Evolutionary conservation across 805 yeast species (phyloP).

Genomic region (Ogataea corticis): DNA sequence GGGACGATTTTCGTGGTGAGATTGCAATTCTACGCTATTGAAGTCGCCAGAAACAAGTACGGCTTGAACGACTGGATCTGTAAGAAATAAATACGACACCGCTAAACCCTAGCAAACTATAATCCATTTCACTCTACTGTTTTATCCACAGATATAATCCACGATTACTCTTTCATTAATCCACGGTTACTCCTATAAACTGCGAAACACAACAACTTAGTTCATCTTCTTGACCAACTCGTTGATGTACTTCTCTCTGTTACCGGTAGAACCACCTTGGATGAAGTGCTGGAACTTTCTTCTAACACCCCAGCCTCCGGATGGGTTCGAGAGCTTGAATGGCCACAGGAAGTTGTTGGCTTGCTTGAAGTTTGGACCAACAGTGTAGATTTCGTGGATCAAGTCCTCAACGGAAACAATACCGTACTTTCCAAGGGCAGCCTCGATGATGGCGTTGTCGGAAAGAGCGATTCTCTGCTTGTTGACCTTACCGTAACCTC

Average conservation of each 20-base stretch:
- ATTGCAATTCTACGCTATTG: constrained; percentile 93
- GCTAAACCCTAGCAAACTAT: too few species aligned
- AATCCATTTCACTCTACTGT: too few species aligned
- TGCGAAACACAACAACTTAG: constrained; percentile 43
- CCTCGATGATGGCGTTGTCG: constrained; percentile 88
- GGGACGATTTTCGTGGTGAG: constrained; percentile 89
- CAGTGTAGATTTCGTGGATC: constrained; percentile 94
- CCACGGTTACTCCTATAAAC: too few species aligned
- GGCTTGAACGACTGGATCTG: constrained; percentile 91
- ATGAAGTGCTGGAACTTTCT: constrained; percentile 96
- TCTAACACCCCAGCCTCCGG: constrained; percentile 96
- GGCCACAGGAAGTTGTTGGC: constrained; percentile 99
- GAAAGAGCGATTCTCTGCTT: constrained; percentile 90
- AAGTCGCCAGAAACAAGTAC: constrained; percentile 86
- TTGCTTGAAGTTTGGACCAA: constrained; percentile 98
- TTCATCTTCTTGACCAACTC: constrained; percentile 91
- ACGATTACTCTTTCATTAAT: too few species aligned
- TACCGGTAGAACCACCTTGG: constrained; percentile 98
- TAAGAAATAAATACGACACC: constrained; percentile 33
- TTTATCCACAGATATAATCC: too few species aligned
- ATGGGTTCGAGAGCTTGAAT: constrained; percentile 94
- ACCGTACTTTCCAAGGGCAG: constrained; percentile 88
- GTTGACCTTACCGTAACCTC: constrained; percentile 97
- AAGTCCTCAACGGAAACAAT: constrained; percentile 88
- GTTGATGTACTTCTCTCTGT: constrained; percentile 96